Base-by-base conservation (phyloP, 768 basidiomycete genomes). In the Tricholoma sp. region DNA sequence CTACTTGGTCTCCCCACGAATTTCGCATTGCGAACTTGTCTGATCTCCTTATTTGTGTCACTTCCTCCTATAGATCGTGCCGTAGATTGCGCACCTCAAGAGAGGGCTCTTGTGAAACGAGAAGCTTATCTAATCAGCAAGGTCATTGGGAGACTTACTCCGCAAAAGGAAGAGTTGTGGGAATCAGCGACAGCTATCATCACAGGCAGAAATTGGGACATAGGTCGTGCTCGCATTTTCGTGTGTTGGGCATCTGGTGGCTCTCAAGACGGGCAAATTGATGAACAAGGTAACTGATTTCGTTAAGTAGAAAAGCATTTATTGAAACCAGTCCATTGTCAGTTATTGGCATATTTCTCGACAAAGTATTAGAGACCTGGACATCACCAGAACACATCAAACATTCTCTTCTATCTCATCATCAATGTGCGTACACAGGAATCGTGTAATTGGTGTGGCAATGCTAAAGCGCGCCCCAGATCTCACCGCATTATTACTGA, bases 361-460 rank as follows among this genome's bases (percentile, higher is more conserved):
- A 75, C 37, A 73, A 68, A 48, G 68, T 81, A 1, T 65, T 90
- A 6, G 81, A 83, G 5, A 66, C 78, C 0, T 98, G 96, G 96
- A 77, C 87, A 4, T 80, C 85, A 20, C 70, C 83, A 1, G 88
- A 88, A 47, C 88, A 94, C 63, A 78, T 97, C 64, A 89, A 84
- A 59, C 88, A 89, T 67, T 91, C 92, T 0, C 71, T 90, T 20
- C 74, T 93, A 6, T 80, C 82, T 18, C 78, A 80, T 17, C 93
- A 96, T 70, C 83, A 74, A 53, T 91, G 92, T 93, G 70, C 59
- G 88, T 75, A 1, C 12, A 17, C 10, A 24, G 15, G 15, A 13
- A 24, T n/a, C 31, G 54, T 29, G 15, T n/a, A 17, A 8, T 45
- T n/a, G 28, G 17, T 45, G 42, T 13, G 24, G 42, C 13, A 13